Percentiles rank a stretch among this genome's conserved stretches.
phyloP scores from a whole-genome alignment of 257 asterid genomes.

The Nicotiana knightiana region DNA sequence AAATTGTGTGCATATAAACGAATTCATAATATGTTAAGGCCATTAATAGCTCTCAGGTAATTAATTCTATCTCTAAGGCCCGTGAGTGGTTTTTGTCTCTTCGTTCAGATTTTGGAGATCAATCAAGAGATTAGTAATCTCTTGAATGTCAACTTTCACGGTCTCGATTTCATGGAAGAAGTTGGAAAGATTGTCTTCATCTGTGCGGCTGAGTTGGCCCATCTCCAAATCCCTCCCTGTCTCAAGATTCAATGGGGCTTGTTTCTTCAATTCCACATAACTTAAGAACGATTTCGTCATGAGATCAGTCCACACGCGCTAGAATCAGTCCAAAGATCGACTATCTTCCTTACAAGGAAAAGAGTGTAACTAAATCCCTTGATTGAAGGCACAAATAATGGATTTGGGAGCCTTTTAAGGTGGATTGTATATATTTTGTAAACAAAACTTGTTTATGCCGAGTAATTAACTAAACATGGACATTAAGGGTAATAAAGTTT shows the following conservation, averaged over 20 bases:
- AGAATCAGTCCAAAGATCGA: no score
- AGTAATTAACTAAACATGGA: no score
- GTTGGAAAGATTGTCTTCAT: slow-evolving; percentile 39
- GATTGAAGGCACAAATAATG: no score
- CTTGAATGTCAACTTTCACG: slow-evolving; percentile 45
- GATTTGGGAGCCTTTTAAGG: no score
- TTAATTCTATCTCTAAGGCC: slow-evolving; percentile 58
- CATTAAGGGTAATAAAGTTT: no score
- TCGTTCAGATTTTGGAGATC: slow-evolving; percentile 67
- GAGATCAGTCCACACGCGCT: slow-evolving; percentile 29
- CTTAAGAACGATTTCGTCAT: slow-evolving; percentile 69
- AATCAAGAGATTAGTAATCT: slow-evolving; percentile 52
- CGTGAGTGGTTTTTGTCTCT: slow-evolving; percentile 54
- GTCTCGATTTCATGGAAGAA: slow-evolving; percentile 62
- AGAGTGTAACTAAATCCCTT: no score
- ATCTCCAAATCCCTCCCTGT: slow-evolving; percentile 47
- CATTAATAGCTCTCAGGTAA: no score
- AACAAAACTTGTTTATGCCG: no score
- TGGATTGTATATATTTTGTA: no score
- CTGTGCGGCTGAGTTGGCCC: slow-evolving; percentile 36
- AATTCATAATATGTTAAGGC: no score
- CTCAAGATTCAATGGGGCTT: slow-evolving; percentile 44
- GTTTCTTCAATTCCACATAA: slow-evolving; percentile 77
- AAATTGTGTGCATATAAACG: no score
- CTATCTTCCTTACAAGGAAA: no score